phyloP scores from a whole-genome alignment of 1,284 basidiomycete species.

The Coriolopsis trogii region DNA sequence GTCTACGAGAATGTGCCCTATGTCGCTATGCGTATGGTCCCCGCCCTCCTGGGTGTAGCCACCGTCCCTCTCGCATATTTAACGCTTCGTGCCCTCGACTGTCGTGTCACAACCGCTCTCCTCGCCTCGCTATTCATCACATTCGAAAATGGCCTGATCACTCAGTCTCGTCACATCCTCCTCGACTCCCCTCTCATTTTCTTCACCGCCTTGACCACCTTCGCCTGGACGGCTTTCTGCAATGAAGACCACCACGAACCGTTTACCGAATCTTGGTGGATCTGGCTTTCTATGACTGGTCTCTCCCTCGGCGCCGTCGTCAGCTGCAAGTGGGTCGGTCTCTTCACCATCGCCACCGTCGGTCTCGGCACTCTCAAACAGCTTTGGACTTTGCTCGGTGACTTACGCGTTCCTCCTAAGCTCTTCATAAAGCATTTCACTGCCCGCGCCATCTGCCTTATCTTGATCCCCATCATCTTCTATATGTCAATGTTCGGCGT shows the following conservation, averaged over 20 bases:
- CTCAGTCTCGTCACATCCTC: conserved; percentile 95
- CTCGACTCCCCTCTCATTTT: conserved; percentile 97
- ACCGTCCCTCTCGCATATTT: conserved; percentile 93
- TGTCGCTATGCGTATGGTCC: conserved; percentile 93
- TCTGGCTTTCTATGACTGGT: conserved; percentile 88
- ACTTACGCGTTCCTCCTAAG: conserved; percentile 77
- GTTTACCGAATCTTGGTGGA: conserved; percentile 92
- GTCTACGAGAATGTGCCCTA: conserved; percentile 90
- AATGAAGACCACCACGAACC: conserved; percentile 86
- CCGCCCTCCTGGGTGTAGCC: conserved; percentile 87
- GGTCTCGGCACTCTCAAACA: conserved; percentile 87
- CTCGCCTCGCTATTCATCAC: conserved; percentile 90
- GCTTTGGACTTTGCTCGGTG: conserved; percentile 91
- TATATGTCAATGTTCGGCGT: conserved; percentile 97
- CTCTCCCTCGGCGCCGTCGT: conserved; percentile 89
- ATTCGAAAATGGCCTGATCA: conserved; percentile 96
- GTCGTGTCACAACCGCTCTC: conserved; percentile 87
- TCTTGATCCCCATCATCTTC: conserved; percentile 81
- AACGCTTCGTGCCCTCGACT: conserved; percentile 90
- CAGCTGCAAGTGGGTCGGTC: conserved; percentile 97
- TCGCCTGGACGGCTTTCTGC: conserved; percentile 89
- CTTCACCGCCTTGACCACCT: conserved; percentile 91
- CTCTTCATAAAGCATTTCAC: conserved; percentile 85
- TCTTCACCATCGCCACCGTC: conserved; percentile 98
- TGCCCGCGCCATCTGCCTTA: conserved; percentile 89